Evolutionary conservation across 1,284 basidiomycete genomes (phyloP).

Genomic region (Leccinum angustisporum): DNA sequence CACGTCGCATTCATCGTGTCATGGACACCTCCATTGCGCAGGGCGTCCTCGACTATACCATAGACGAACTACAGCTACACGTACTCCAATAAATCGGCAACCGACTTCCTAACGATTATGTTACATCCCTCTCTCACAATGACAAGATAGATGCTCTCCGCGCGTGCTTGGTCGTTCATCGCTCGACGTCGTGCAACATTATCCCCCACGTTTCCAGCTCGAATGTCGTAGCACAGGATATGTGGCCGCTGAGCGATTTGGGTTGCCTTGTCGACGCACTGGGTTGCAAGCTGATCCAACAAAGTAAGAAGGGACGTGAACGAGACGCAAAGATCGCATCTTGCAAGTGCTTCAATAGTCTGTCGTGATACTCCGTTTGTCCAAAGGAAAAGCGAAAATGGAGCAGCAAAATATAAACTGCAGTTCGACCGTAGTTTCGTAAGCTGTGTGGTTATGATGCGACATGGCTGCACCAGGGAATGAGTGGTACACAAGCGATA

Average conservation of each 20-base stretch:
- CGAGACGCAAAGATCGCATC: background rate
- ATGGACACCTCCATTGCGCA: background rate
- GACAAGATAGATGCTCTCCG: background rate
- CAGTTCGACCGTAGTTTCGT: background rate
- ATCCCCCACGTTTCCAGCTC: too few species aligned
- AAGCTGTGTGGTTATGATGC: background rate
- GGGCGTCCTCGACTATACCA: background rate
- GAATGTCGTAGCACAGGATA: background rate
- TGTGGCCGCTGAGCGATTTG: background rate
- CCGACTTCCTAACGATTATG: background rate
- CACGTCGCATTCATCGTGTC: too few species aligned
- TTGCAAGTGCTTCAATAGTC: conserved; percentile 3
- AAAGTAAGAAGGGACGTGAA: background rate
- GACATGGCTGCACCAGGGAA: background rate
- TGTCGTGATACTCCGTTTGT: conserved; percentile 6
- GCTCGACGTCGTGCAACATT: too few species aligned
- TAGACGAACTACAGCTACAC: background rate
- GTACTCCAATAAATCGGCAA: background rate
- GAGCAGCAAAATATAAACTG: background rate
- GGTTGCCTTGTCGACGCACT: background rate
- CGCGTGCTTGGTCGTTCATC: too few species aligned
- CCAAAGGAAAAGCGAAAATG: conserved; percentile 9
- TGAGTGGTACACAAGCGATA: background rate
- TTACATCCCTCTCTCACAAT: background rate
- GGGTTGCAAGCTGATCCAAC: background rate